Evolutionary conservation across 2,329 filamentous ascomycete genomes (phyloP).

Genomic region (Epichloe sylvatica): DNA sequence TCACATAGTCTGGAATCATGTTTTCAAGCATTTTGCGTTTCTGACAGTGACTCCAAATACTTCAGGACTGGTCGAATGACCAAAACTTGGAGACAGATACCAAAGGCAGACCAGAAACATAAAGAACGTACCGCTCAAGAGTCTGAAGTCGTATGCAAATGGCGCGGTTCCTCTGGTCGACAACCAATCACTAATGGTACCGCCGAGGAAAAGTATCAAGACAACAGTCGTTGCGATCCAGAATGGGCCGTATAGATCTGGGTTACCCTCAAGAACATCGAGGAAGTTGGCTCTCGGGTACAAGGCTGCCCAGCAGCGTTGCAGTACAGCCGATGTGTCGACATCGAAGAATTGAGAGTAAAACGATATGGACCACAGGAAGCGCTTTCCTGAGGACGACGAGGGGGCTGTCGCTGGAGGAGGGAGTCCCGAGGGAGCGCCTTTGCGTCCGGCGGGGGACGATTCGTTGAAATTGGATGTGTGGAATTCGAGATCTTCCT

Average conservation of each 20-base stretch:
- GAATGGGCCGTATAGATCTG: slow-evolving; percentile 90
- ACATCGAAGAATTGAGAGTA: slow-evolving; percentile 99
- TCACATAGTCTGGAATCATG: neutral
- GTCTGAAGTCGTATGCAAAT: slow-evolving; percentile 82
- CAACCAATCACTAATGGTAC: slow-evolving; percentile 87
- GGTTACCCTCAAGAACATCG: slow-evolving; percentile 91
- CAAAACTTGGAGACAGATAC: too few species aligned
- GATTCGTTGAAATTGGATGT: slow-evolving; percentile 67
- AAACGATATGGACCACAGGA: slow-evolving; percentile 84
- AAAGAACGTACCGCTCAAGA: slow-evolving; percentile 59
- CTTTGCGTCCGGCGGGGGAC: slow-evolving; percentile 35
- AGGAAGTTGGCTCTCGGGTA: slow-evolving; percentile 91
- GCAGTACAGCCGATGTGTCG: slow-evolving; percentile 77
- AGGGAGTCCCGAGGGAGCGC: slow-evolving; percentile 37
- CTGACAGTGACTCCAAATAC: neutral
- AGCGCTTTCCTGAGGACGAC: slow-evolving; percentile 54
- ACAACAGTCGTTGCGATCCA: slow-evolving; percentile 99
- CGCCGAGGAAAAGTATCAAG: slow-evolving; percentile 85
- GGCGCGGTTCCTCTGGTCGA: slow-evolving; percentile 51
- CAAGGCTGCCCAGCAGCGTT: slow-evolving; percentile 76
- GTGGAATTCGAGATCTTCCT: slow-evolving; percentile 99
- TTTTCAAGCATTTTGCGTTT: neutral
- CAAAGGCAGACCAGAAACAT: neutral
- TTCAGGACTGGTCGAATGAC: neutral
- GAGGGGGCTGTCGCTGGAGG: slow-evolving; percentile 40